These are phyloP conservation scores for Lenzites betulinus DNA, from an alignment of 768 basidiomycete species.

Conservation along the genomic window DNA sequence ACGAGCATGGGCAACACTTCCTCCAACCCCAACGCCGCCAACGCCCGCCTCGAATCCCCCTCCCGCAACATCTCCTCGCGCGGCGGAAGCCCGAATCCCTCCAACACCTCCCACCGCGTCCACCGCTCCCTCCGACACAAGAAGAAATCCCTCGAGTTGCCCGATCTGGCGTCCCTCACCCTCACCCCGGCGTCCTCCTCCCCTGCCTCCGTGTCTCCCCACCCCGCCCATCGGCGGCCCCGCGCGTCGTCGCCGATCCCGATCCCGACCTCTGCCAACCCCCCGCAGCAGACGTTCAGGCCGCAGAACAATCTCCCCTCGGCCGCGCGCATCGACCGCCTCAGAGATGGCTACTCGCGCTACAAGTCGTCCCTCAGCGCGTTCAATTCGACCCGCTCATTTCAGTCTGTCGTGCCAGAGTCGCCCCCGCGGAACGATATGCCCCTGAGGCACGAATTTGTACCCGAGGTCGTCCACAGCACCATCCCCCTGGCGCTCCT, in stretches of 20 bases:
- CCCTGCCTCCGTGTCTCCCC: constrained; percentile 45
- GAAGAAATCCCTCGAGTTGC: constrained; percentile 75
- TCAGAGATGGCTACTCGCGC: constrained; percentile 25
- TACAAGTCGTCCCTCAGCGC: constrained; percentile 39
- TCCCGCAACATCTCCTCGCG: constrained; percentile 25
- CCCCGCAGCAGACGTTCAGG: constrained; percentile 27
- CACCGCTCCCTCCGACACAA: constrained; percentile 66
- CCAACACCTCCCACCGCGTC: constrained; percentile 32
- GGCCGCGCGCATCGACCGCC: constrained; percentile 42
- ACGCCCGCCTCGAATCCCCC: constrained; percentile 21
- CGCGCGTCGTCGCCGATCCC: constrained; percentile 52
- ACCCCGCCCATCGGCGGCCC: constrained; percentile 42
- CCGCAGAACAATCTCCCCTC: constrained; percentile 42
- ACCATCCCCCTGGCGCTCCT: constrained; percentile 59
- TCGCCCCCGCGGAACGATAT: constrained; percentile 30
- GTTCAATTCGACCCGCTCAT: constrained; percentile 48
- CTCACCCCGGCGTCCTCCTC: constrained; percentile 45
- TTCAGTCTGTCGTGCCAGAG: constrained; percentile 29
- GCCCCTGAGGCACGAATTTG: constrained; percentile 39
- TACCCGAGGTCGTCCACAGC: constrained; percentile 61
- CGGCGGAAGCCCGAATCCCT: constrained; percentile 27
- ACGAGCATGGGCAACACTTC: constrained; percentile 30
- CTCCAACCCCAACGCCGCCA: constrained; percentile 21
- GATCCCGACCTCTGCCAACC: constrained; percentile 42
- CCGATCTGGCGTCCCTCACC: constrained; percentile 62